A percentile compares a stretch with the other conserved stretches of the same genome.
Conservation (phyloP, 148 eudicot genomes). For the Chenopodium berlandieri region DNA sequence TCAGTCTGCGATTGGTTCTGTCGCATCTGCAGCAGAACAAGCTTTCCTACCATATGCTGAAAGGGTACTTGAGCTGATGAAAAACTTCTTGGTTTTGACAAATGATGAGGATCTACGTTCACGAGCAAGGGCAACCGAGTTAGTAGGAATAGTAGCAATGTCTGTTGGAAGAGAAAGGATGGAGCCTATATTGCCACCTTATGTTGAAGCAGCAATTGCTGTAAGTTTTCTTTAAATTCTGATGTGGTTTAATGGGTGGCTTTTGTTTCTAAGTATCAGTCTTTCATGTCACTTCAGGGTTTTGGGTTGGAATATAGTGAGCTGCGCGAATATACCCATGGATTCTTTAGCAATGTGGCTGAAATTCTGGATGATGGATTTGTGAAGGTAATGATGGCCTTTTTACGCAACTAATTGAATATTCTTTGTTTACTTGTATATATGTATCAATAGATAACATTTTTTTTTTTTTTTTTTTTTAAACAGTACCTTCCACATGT, state of each 20-base stretch:
- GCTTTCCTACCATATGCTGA: slow-evolving; percentile 94
- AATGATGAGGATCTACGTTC: slow-evolving; percentile 83
- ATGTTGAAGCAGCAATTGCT: slow-evolving; percentile 93
- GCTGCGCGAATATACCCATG: slow-evolving; percentile 96
- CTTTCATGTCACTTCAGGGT: slow-evolving; percentile 48
- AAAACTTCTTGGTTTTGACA: slow-evolving; percentile 81
- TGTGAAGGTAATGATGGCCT: slow-evolving; percentile 51
- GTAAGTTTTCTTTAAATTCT: slow-evolving; percentile 33
- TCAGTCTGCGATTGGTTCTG: slow-evolving; percentile 95
- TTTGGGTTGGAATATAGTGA: slow-evolving; percentile 86
- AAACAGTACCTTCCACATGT: slow-evolving; percentile 94
- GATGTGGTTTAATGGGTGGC: background rate
- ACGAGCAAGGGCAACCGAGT: slow-evolving; percentile 95
- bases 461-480: slow-evolving; percentile 24
- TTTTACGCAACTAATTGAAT: background rate
- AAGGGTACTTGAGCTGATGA: slow-evolving; percentile 89
- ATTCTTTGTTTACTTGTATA: background rate
- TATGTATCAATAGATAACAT: slow-evolving; percentile 3
- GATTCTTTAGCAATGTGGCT: slow-evolving; percentile 94
- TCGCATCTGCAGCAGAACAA: slow-evolving; percentile 95
- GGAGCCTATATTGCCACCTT: slow-evolving; percentile 92
- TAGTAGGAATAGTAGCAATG: slow-evolving; percentile 96
- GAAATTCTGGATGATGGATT: slow-evolving; percentile 92
- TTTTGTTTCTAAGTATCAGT: slow-evolving; percentile 12
- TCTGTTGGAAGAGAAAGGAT: slow-evolving; percentile 82